Evolutionary conservation across 2,329 filamentous ascomycete genomes (phyloP), one percentile per base, ranked within the genome.

Genomic region (Lecanosticta acicola): DNA sequence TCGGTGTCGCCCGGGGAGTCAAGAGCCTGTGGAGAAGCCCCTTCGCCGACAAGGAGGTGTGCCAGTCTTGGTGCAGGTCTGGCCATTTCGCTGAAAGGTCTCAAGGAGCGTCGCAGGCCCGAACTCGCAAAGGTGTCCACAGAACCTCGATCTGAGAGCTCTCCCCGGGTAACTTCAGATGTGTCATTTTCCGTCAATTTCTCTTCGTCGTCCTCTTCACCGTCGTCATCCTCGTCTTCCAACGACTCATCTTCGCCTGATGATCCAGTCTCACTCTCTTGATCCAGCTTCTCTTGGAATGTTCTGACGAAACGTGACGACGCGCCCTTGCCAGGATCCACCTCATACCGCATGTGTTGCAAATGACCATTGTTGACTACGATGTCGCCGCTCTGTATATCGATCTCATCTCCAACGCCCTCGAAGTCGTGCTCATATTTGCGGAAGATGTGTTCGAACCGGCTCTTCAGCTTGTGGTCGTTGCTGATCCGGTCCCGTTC

Each of bases 291-390:
- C 21, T 58, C 56, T 18, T 55, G 55, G 37, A 66, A 65, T 14
- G 58, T 60, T 26, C 54, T 44, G 11, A 65, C 51, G 39, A 66
- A 62, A 32, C 57, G 59, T 4, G 53, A 54, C 2, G 63, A 56
- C 18, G 57, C 51, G 36, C 53, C 50, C 19, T 65, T 45, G 20
- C 74, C 72, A 33, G 66, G 61, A 68, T 78, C 71, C 54, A 76
- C 68, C 62, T 83, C 74, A 67, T 78, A 65, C 61, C 70, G 60
- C 75, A 87, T 80, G 60, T 78, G 65, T 41, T 77, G 65, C 42
- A 96, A 65, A 68, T 97, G 93, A 0, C 93, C 91, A 72, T 95
- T 93, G 66, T 97, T 78, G 45, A 96, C 82, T n/a, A 94, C 76
- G 38, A 97, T 81, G 48, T 86, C 74, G 43, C 87, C 89, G 0